phyloP scores from a whole-genome alignment of 1,139 yeast genomes.

The Candida pseudoviswanathii region DNA sequence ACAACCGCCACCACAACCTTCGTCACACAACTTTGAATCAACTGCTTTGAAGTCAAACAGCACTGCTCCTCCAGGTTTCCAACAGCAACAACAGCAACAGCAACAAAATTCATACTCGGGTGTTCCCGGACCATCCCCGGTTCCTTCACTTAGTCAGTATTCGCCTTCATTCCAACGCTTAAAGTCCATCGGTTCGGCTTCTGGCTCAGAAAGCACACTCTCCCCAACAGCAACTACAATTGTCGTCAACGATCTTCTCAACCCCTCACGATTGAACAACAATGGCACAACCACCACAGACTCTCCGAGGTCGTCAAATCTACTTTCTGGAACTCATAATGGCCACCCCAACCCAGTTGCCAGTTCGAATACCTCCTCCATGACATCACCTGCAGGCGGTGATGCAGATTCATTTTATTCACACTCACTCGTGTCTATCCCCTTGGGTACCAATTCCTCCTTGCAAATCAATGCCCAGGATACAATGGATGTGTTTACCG shows the following conservation, averaged over 20 bases:
- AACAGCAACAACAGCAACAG: too few relatives aligned
- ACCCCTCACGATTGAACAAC: constrained; percentile 1
- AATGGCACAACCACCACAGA: background rate
- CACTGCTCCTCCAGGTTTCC: constrained; percentile 4
- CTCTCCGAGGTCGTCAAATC: background rate
- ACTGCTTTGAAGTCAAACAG: constrained; percentile 2
- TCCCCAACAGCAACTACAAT: constrained; percentile 8
- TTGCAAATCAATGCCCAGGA: constrained; percentile 40
- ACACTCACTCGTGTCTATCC: constrained; percentile 26
- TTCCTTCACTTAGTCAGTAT: constrained; percentile 3
- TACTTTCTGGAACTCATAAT: background rate
- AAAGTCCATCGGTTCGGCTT: constrained; percentile 5
- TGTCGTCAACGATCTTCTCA: constrained; percentile 1
- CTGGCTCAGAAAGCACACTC: constrained; percentile 4
- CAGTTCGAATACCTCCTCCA: background rate
- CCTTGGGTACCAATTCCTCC: constrained; percentile 42
- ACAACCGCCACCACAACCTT: constrained; percentile 5
- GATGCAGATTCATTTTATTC: constrained; percentile 17
- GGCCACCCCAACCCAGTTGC: background rate
- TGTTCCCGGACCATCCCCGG: constrained; percentile 6
- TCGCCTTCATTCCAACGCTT: constrained; percentile 8
- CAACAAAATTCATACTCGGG: background rate
- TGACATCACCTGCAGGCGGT: constrained; percentile 14
- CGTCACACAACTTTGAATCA: constrained; percentile 2
- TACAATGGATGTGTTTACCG: constrained; percentile 35